phyloP scores from a whole-genome alignment of 2,329 filamentous ascomycete genomes.

The Beauveria bassiana region DNA sequence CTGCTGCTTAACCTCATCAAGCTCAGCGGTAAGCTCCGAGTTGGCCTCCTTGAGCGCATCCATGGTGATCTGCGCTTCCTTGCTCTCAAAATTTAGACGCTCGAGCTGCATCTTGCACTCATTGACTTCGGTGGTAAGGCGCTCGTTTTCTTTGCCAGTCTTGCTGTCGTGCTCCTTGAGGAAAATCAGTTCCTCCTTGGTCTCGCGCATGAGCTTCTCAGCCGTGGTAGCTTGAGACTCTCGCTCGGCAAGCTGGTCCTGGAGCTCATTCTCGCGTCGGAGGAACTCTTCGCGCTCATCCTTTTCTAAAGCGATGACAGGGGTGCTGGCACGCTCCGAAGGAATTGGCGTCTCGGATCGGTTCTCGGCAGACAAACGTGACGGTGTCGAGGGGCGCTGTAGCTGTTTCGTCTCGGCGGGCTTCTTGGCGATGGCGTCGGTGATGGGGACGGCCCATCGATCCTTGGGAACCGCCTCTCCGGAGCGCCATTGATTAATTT shows the following conservation, averaged over 20 bases:
- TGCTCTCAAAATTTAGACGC: slow-evolving; percentile 89
- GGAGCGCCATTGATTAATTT: slow-evolving; percentile 78
- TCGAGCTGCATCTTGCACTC: slow-evolving; percentile 96
- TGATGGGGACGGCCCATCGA: slow-evolving; percentile 65
- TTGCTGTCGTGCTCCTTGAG: slow-evolving; percentile 81
- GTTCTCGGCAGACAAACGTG: slow-evolving; percentile 45
- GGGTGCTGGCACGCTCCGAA: slow-evolving; percentile 79
- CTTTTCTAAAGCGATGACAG: slow-evolving; percentile 82
- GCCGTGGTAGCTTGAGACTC: slow-evolving; percentile 72
- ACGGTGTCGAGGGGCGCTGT: slow-evolving; percentile 45
- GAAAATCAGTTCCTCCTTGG: slow-evolving; percentile 76
- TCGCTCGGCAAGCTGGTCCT: slow-evolving; percentile 91
- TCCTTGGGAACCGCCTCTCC: slow-evolving; percentile 87
- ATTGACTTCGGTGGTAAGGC: slow-evolving; percentile 75
- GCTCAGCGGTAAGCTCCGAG: slow-evolving; percentile 78
- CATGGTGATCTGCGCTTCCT: slow-evolving; percentile 92
- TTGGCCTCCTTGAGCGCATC: slow-evolving; percentile 96
- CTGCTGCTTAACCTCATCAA: slow-evolving; percentile 95
- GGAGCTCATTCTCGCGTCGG: slow-evolving; percentile 89
- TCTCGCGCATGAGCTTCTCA: slow-evolving; percentile 74
- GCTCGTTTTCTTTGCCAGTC: slow-evolving; percentile 84
- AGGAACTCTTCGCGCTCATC: slow-evolving; percentile 96
- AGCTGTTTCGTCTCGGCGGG: slow-evolving; percentile 31
- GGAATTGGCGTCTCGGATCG: slow-evolving; percentile 56
- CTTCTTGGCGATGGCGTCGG: slow-evolving; percentile 31